Evolutionary conservation across 192 early-diverging fungal species (phyloP).

Genomic region (Spizellomyces punctatus): DNA sequence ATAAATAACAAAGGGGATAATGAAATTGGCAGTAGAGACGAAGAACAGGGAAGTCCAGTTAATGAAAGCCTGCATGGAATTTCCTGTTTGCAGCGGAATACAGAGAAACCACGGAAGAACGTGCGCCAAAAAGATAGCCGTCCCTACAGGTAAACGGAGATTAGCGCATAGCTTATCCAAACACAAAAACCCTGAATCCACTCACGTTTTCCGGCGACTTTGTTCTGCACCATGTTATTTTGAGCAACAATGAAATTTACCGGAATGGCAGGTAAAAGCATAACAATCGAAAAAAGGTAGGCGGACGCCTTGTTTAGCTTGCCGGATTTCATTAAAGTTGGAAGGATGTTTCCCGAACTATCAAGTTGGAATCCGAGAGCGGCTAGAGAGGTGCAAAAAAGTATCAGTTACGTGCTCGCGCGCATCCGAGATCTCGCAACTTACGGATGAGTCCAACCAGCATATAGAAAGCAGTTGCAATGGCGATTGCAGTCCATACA

Average conservation of each 20-base stretch:
- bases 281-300: conserved; percentile 50
- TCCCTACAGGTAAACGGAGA: conserved; percentile 3
- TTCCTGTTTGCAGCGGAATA: conserved; percentile 49
- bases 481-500: conserved; percentile 46
- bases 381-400: conserved; percentile 4
- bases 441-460: conserved; percentile 47
- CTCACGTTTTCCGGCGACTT: conserved; percentile 32
- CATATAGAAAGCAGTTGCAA: conserved; percentile 44
- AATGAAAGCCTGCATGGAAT: conserved; percentile 42
- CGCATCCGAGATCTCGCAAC: neutral
- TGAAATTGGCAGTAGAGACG: conserved; percentile 56
- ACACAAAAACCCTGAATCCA: neutral
- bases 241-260: conserved; percentile 51
- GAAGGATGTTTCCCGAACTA: conserved; percentile 37
- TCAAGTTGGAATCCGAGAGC: conserved; percentile 39
- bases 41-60: conserved; percentile 57
- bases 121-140: conserved; percentile 37
- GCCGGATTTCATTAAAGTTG: conserved; percentile 28
- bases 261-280: conserved; percentile 57
- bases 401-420: too few relatives aligned
- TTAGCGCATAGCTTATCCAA: neutral
- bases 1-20: conserved; percentile 59
- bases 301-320: conserved; percentile 44
- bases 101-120: conserved; percentile 52
- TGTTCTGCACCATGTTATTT: conserved; percentile 54